phyloP scores from a whole-genome alignment of 2,329 filamentous ascomycete genomes.

The Diaporthe capsici region DNA sequence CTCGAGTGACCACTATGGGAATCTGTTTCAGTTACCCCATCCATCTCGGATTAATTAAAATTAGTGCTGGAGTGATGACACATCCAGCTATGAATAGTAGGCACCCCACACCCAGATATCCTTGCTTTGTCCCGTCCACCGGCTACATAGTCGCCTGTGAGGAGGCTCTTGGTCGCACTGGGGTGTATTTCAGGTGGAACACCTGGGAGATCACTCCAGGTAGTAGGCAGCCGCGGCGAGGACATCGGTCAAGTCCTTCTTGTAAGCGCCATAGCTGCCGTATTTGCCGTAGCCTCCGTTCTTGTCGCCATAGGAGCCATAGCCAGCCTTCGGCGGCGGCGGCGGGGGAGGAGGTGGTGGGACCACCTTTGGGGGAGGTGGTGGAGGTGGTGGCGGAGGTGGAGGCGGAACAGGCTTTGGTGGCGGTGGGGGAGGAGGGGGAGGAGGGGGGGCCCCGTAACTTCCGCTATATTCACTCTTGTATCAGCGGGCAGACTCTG shows the following conservation, averaged over 20 bases:
- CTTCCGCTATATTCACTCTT: not conserved
- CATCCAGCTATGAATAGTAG: not conserved
- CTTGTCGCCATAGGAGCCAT: slow-evolving; percentile 2
- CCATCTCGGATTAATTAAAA: not conserved
- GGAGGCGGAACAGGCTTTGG: not conserved
- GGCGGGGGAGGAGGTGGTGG: not conserved
- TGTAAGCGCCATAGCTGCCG: not conserved
- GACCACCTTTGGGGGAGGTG: not conserved
- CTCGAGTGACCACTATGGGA: not conserved
- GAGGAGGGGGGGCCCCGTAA: not conserved
- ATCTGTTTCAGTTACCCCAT: not conserved
- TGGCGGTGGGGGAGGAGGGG: not conserved
- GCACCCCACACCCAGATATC: not conserved
- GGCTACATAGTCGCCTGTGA: not conserved
- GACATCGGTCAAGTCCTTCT: slow-evolving; percentile 19
- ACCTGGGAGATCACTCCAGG: not conserved
- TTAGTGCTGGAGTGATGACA: not conserved
- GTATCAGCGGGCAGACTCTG: not conserved
- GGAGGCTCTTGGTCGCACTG: not conserved
- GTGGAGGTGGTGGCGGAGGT: not conserved
- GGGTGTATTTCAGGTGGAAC: not conserved
- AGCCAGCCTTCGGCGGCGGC: not conserved
- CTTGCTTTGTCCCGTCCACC: no score
- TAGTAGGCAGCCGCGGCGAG: not conserved
- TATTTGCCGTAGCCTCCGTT: slow-evolving; percentile 26